Evolutionary conservation across 2,329 filamentous ascomycete species (phyloP).

Genomic region (Purpureocillium lavendulum): DNA sequence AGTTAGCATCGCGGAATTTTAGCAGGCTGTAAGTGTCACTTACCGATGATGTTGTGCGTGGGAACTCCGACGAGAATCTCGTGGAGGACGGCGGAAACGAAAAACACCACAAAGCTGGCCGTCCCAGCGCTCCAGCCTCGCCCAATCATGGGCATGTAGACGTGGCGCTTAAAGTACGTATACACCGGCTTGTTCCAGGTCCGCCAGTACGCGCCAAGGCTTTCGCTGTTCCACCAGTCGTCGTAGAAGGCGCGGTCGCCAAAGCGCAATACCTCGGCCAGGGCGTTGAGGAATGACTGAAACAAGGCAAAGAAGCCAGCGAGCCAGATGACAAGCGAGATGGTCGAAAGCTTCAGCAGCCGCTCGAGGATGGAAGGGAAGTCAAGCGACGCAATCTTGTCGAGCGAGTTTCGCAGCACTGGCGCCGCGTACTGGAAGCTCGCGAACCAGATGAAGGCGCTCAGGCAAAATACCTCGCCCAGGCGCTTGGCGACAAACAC

Average conservation of each 20-base stretch:
- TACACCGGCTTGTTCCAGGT: constrained; percentile 98
- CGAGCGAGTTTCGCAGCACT: constrained; percentile 78
- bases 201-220: constrained; percentile 83
- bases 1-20: constrained; percentile 6
- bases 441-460: constrained; percentile 90
- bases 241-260: constrained; percentile 92
- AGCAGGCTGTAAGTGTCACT: constrained; percentile 16
- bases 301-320: constrained; percentile 96
- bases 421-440: constrained; percentile 92
- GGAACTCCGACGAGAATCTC: constrained; percentile 90
- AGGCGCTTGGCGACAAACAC: constrained; percentile 77
- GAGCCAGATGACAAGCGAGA: constrained; percentile 93
- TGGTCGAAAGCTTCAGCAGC: constrained; percentile 89
- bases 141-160: constrained; percentile 81
- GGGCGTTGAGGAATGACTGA: constrained; percentile 82
- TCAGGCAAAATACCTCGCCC: constrained; percentile 66
- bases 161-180: constrained; percentile 90
- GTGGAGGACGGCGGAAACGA: constrained; percentile 81
- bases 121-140: constrained; percentile 65
- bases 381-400: constrained; percentile 76
- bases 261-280: constrained; percentile 84
- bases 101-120: constrained; percentile 77
- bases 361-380: constrained; percentile 77
- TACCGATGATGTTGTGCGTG: constrained; percentile 87
- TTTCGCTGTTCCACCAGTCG: constrained; percentile 95